Percentiles rank a stretch among this genome's conserved stretches.
Evolutionary conservation across 371 early-diverging fungal species (phyloP).

Genomic region (Lichtheimia corymbifera): DNA sequence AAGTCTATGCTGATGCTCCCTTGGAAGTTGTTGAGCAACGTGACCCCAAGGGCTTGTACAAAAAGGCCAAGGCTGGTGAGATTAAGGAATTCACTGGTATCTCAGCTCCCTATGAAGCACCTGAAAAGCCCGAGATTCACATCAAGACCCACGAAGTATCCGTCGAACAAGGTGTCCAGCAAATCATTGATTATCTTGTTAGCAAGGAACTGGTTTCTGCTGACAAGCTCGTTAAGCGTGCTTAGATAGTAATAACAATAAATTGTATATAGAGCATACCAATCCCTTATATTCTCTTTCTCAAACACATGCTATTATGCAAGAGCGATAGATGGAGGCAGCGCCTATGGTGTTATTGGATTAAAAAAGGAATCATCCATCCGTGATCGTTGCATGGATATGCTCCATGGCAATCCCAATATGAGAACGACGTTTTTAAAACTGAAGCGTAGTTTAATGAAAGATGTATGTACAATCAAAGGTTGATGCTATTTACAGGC

Average conservation of each 20-base stretch:
- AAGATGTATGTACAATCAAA: no score
- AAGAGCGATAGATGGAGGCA: no score
- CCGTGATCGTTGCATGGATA: no score
- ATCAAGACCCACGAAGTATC: conserved; percentile 73
- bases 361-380: no score
- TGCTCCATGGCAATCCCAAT: no score
- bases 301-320: no score
- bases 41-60: conserved; percentile 96
- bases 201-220: conserved; percentile 26
- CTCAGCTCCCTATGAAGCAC: conserved; percentile 91
- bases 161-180: conserved; percentile 71
- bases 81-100: conserved; percentile 96
- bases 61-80: conserved; percentile 91
- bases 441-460: no score
- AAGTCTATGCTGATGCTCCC: conserved; percentile 87
- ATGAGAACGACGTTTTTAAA: no score
- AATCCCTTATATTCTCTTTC: no score
- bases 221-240: conserved; percentile 21
- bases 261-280: not conserved
- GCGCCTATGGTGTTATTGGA: no score
- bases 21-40: conserved; percentile 86
- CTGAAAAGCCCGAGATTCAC: conserved; percentile 82
- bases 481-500: no score
- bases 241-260: not conserved
- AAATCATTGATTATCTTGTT: conserved; percentile 41